Conservation (phyloP, 208 protist species). For the Trypanosoma avium region DNA sequence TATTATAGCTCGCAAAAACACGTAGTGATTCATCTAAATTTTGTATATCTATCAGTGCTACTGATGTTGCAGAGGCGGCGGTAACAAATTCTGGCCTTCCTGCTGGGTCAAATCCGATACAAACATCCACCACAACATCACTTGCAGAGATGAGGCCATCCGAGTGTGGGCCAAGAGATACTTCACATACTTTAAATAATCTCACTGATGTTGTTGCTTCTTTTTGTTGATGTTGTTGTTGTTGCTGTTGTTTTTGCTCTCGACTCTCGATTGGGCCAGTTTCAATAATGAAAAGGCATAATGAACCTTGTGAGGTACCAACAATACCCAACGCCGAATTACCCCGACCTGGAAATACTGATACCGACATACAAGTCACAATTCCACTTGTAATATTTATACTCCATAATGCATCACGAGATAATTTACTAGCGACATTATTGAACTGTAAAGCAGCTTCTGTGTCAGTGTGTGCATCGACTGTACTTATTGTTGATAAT, state of each 20-base stretch:
- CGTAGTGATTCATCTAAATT: slow-evolving; percentile 26
- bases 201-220: too few relatives aligned
- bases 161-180: slow-evolving; percentile 28
- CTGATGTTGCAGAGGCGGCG: slow-evolving; percentile 37
- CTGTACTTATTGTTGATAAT: not conserved
- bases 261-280: slow-evolving; percentile 5
- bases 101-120: slow-evolving; percentile 58
- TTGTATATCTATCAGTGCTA: slow-evolving; percentile 50
- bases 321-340: slow-evolving; percentile 47
- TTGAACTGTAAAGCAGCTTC: not conserved
- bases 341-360: slow-evolving; percentile 39
- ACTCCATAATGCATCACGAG: not conserved
- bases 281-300: slow-evolving; percentile 49
- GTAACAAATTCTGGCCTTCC: slow-evolving; percentile 60
- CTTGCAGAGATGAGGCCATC: slow-evolving; percentile 29
- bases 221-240: slow-evolving; percentile 10
- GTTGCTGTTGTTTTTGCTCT: not conserved
- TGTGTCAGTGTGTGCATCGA: too few relatives aligned
- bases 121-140: slow-evolving; percentile 45
- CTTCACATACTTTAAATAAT: slow-evolving; percentile 41
- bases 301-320: slow-evolving; percentile 50
- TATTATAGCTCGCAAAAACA: too few relatives aligned
- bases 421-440: not conserved
- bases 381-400: slow-evolving; percentile 14
- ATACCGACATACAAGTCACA: slow-evolving; percentile 40